A percentile compares a stretch with the other conserved stretches of the same genome.
Evolutionary conservation across 352 stramenopile genomes (phyloP).

Genomic region (Hyaloperonospora arabidopsidis): DNA sequence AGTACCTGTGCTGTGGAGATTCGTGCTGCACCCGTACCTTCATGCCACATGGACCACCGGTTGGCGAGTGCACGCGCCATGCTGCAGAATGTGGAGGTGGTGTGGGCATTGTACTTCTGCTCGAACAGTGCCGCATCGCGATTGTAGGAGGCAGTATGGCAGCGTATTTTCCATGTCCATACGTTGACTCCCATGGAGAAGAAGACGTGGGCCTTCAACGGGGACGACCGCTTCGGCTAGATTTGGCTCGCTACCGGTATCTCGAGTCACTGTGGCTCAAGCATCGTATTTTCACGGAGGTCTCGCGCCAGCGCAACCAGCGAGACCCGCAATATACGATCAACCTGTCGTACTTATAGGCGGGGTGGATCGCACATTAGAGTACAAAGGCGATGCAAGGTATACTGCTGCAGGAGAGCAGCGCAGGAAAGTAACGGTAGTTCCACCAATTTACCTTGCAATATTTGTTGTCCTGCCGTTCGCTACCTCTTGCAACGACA

Average conservation of each 20-base stretch:
- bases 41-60: conserved; percentile 58
- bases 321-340: conserved; percentile 82
- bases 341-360: conserved; percentile 80
- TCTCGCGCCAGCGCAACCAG: conserved; percentile 82
- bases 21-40: conserved; percentile 77
- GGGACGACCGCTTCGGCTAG: conserved; percentile 68
- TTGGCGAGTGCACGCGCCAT: conserved; percentile 79
- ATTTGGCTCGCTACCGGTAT: conserved; percentile 60
- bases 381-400: too few species aligned
- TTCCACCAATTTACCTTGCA: too few species aligned
- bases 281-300: conserved; percentile 77
- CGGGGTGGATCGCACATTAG: neutral
- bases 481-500: too few species aligned
- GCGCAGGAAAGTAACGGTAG: too few species aligned
- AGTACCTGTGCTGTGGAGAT: conserved; percentile 79
- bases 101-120: conserved; percentile 72
- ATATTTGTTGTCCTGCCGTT: too few species aligned
- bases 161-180: conserved; percentile 77
- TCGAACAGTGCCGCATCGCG: conserved; percentile 79
- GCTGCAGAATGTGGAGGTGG: conserved; percentile 79
- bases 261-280: conserved; percentile 82
- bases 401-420: too few species aligned
- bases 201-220: conserved; percentile 78
- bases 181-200: conserved; percentile 81
- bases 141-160: conserved; percentile 81